phyloP scores from a whole-genome alignment of 495 filamentous ascomycete genomes.

The Monascus purpureus region DNA sequence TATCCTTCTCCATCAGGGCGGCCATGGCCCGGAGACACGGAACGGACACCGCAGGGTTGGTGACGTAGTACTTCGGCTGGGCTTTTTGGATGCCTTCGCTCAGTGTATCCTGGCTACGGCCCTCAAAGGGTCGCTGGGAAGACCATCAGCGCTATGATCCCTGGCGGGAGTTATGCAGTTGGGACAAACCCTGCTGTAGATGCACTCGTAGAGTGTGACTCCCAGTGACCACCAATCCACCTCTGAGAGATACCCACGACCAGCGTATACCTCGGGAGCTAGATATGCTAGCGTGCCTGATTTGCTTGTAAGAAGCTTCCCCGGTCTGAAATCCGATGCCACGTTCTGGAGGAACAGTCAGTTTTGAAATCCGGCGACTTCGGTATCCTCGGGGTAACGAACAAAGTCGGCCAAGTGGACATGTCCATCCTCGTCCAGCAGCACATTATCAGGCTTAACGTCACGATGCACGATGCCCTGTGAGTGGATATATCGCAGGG shows the following conservation, averaged over 20 bases:
- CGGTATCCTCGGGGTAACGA: too few species aligned
- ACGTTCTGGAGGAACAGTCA: slow-evolving; percentile 58
- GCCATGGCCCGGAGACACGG: slow-evolving; percentile 76
- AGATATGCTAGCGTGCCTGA: slow-evolving; percentile 94
- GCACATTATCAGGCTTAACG: slow-evolving; percentile 92
- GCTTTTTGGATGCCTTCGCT: slow-evolving; percentile 72
- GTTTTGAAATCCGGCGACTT: background rate
- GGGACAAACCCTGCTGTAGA: slow-evolving; percentile 81
- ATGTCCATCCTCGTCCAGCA: slow-evolving; percentile 87
- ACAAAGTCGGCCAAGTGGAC: slow-evolving; percentile 98
- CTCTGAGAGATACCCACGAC: slow-evolving; percentile 69
- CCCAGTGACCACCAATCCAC: slow-evolving; percentile 99
- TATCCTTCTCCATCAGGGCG: slow-evolving; percentile 67
- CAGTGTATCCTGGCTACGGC: slow-evolving; percentile 66
- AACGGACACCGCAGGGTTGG: slow-evolving; percentile 74
- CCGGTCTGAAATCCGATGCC: slow-evolving; percentile 76
- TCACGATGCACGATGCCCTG: slow-evolving; percentile 94
- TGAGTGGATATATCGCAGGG: slow-evolving; percentile 76
- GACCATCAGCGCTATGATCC: slow-evolving; percentile 13
- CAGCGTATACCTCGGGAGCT: slow-evolving; percentile 88
- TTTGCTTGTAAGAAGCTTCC: slow-evolving; percentile 82
- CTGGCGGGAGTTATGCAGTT: background rate
- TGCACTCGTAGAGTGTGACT: slow-evolving; percentile 96
- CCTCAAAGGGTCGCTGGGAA: slow-evolving; percentile 72
- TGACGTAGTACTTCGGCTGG: slow-evolving; percentile 74